Percentiles rank a stretch among this genome's conserved stretches.
Conservation (phyloP, 495 filamentous ascomycete genomes). For the Hypoxylon crocopeplum region DNA sequence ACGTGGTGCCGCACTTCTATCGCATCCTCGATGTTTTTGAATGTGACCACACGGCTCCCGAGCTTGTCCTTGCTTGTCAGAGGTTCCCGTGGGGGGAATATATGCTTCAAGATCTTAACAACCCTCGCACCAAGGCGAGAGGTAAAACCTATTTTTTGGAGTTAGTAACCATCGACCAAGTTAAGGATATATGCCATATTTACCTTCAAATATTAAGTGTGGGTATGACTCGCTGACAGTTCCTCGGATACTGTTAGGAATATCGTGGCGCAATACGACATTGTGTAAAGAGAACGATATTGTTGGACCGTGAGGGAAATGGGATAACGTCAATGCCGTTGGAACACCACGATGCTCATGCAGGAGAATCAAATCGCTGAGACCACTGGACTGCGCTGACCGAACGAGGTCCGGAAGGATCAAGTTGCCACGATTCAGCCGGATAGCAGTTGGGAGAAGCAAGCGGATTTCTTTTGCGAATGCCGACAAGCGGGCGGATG, state of each 20-base stretch:
- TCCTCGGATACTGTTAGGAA: constrained; percentile 83
- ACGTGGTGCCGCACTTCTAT: constrained; percentile 72
- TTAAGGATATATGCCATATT: background rate
- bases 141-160: constrained; percentile 63
- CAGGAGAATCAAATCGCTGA: constrained; percentile 86
- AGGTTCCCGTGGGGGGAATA: constrained; percentile 89
- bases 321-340: constrained; percentile 82
- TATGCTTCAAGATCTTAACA: constrained; percentile 89
- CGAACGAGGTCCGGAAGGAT: constrained; percentile 83
- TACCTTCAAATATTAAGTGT: constrained; percentile 88
- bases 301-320: constrained; percentile 94
- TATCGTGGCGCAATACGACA: constrained; percentile 90
- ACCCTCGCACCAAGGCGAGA: constrained; percentile 82
- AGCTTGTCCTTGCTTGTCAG: constrained; percentile 68
- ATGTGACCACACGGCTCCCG: constrained; percentile 89
- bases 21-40: constrained; percentile 92
- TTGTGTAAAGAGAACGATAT: constrained; percentile 93
- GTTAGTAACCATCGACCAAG: constrained; percentile 4
- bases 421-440: constrained; percentile 89
- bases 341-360: constrained; percentile 91
- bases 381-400: constrained; percentile 76
- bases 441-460: constrained; percentile 86
- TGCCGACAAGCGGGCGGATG: constrained; percentile 79
- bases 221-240: constrained; percentile 95
- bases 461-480: constrained; percentile 97